Base-by-base conservation (phyloP, 306 rosid species). In the Prunus mira region DNA sequence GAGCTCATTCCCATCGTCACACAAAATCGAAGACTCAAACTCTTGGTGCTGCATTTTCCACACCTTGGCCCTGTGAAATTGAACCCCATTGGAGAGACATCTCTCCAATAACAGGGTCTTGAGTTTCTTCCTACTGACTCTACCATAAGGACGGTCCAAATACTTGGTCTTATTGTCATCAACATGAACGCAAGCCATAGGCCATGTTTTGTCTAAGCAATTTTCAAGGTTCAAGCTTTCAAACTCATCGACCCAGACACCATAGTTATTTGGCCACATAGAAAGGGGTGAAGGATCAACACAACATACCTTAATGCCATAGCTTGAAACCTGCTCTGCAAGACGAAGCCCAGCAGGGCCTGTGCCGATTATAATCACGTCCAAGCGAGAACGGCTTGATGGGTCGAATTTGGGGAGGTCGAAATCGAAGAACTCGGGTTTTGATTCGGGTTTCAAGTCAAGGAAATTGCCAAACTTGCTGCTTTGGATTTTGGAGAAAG, bases 191-290 rank as follows among this genome's bases (percentile, higher is more conserved):
- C 79, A 75, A 57, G 93, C 75, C 93, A 85, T 90, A 6, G 90
- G 86, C 98, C 97, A 93, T 17, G 87, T 87, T 81, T 85, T 88
- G 76, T 93, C 94, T 3, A 91, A 84, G 67, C 98, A 93, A 73
- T 80, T 80, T 18, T 87, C 83, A 34, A 91, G 91, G 9, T 83
- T 89, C 76, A 91, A 72, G 25, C 67, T 71, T 79, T 85, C 87
- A 81, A 91, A 87, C 86, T 93, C 97, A 67, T 93, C 97, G 2
- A 82, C 81, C 98, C 97, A 93, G 13, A 87, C 93, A 57, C 97
- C 98, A 18, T 93, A 91, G 75, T 93, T 93, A 68, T 90, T 93
- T n/a, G 97, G 91, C 98, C 98, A 91, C 62, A 79, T 11, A 64
- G 90, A 86, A 38, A 90, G 86, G 3, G 98, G 98, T 12, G 86